Conservation (phyloP, 192 early-diverging fungal genomes). For the Gaertneriomyces semiglobifer region DNA sequence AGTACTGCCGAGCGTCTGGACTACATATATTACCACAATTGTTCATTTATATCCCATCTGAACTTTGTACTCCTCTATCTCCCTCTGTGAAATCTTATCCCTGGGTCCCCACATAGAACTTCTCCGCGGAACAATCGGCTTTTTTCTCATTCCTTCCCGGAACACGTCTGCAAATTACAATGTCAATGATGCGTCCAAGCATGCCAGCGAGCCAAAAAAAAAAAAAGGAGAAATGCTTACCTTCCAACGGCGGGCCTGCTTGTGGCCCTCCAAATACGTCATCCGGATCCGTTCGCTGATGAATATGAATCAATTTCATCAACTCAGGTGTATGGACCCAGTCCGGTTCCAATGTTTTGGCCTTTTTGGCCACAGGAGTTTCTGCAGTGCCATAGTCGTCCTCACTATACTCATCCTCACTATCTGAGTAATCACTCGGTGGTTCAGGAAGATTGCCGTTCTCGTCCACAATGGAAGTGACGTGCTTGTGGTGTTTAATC, state of each 20-base stretch:
- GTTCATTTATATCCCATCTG: conserved; percentile 19
- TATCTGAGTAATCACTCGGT: conserved; percentile 9
- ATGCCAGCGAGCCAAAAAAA: background rate
- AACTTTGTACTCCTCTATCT: conserved; percentile 20
- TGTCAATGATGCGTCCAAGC: background rate
- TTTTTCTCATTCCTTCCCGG: conserved; percentile 20
- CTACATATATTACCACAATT: no score
- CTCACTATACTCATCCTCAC: conserved; percentile 1
- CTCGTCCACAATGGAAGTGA: conserved; percentile 22
- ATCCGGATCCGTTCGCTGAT: conserved; percentile 22
- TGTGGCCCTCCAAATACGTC: conserved; percentile 15
- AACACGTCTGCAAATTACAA: conserved; percentile 25
- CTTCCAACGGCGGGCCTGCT: conserved; percentile 20
- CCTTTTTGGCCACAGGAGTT: conserved; percentile 10
- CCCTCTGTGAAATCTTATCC: conserved; percentile 17
- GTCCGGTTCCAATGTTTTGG: conserved; percentile 2
- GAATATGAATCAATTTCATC: conserved; percentile 5
- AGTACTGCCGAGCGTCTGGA: no score
- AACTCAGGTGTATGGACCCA: conserved; percentile 25
- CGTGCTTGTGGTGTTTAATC: conserved; percentile 4
- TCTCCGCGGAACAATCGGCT: conserved; percentile 5
- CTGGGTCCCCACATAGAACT: conserved; percentile 14
- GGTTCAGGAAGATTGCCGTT: conserved; percentile 28
- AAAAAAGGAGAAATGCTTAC: background rate
- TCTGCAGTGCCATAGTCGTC: background rate